Conservation (phyloP, 768 basidiomycete genomes). For the Tulasnella sp. region DNA sequence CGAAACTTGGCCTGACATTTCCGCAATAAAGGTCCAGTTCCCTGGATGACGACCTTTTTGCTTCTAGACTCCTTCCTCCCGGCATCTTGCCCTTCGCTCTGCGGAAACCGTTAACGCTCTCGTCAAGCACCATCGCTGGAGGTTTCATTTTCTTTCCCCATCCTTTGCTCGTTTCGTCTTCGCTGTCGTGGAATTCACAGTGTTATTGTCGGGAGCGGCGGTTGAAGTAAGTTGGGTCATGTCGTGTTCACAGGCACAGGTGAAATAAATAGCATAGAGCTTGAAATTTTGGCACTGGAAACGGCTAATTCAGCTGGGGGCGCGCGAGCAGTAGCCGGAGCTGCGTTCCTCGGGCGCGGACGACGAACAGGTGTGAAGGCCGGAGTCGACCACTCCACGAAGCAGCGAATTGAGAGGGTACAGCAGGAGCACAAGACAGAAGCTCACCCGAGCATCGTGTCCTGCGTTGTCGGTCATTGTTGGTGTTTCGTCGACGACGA, state of each 20-base stretch:
- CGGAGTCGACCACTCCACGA: conserved; percentile 81
- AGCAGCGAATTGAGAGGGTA: conserved; percentile 29
- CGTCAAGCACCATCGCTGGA: conserved; percentile 85
- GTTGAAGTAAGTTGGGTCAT: conserved; percentile 41
- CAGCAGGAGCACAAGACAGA: neutral
- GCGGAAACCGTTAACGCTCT: conserved; percentile 77
- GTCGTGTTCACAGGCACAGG: conserved; percentile 53
- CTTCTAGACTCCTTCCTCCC: conserved; percentile 51
- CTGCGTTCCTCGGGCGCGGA: conserved; percentile 56
- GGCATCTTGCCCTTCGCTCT: conserved; percentile 39
- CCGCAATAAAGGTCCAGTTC: neutral
- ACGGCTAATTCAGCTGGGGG: conserved; percentile 60
- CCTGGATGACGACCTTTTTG: conserved; percentile 53
- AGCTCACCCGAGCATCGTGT: conserved; percentile 30
- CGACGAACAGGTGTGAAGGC: conserved; percentile 84
- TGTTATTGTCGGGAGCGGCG: neutral
- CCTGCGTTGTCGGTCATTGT: conserved; percentile 29
- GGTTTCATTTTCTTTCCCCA: conserved; percentile 91
- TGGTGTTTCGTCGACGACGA: conserved; percentile 37
- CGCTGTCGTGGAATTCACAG: neutral
- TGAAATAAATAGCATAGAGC: conserved; percentile 64
- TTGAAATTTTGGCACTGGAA: conserved; percentile 43
- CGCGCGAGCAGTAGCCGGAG: conserved; percentile 45
- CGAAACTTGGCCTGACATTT: conserved; percentile 25
- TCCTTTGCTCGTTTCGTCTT: conserved; percentile 45